Evolutionary conservation across 2,329 filamentous ascomycete species (phyloP).

Genomic region (Fusarium mundagurra): DNA sequence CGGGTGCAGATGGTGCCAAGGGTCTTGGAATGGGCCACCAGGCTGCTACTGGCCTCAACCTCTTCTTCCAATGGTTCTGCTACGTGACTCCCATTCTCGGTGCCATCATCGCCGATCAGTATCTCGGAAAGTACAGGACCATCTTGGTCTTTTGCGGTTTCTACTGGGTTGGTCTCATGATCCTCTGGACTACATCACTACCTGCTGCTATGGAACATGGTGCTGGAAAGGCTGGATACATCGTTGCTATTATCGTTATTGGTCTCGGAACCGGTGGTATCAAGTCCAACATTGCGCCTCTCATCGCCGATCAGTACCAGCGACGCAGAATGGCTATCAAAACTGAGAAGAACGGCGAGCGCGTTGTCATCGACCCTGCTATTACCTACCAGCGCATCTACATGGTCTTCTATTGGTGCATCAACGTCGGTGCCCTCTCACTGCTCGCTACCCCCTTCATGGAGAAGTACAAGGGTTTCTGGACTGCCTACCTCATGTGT

Average conservation of each 20-base stretch:
- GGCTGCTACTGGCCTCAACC: slow-evolving; percentile 63
- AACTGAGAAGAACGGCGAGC: slow-evolving; percentile 60
- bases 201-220: slow-evolving; percentile 49
- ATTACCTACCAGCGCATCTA: slow-evolving; percentile 75
- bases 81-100: slow-evolving; percentile 58
- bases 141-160: slow-evolving; percentile 66
- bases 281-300: slow-evolving; percentile 70
- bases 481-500: slow-evolving; percentile 67
- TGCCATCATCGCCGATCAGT: slow-evolving; percentile 66
- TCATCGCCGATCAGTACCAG: slow-evolving; percentile 74
- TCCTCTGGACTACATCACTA: slow-evolving; percentile 63
- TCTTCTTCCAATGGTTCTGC: slow-evolving; percentile 65
- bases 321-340: slow-evolving; percentile 60
- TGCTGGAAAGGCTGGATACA: slow-evolving; percentile 60
- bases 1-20: slow-evolving; percentile 54
- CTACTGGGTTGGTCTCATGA: slow-evolving; percentile 66
- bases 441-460: slow-evolving; percentile 73
- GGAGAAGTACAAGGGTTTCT: slow-evolving; percentile 75
- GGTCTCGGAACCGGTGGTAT: slow-evolving; percentile 75
- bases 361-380: slow-evolving; percentile 73
- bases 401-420: slow-evolving; percentile 79
- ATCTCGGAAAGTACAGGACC: slow-evolving; percentile 70
- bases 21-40: slow-evolving; percentile 65
- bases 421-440: slow-evolving; percentile 77
- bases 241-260: slow-evolving; percentile 68